Evolutionary conservation across 257 asterid species (phyloP), one percentile per base, ranked within the genome.

Genomic region (Asclepias syriaca): DNA sequence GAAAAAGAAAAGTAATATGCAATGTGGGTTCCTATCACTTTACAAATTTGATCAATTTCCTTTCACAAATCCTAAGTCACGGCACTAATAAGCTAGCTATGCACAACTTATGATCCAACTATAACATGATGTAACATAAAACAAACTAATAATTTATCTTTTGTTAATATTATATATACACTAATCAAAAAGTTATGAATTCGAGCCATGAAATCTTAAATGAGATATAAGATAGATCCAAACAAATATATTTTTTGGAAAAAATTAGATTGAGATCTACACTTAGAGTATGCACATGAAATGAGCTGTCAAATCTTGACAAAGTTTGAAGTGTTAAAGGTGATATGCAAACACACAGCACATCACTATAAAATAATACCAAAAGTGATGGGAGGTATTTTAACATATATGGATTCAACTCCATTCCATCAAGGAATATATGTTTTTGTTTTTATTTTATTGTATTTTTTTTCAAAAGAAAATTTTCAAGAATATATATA

Each of bases 31-130:
- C 65, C 50, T 34, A n/a, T 54, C 48, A 16, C 72, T 34, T 54
- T 70, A 59, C 29, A 24, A 19, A 54, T 50, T 9, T 32, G 48
- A 50, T 68, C 32, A 22, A 37, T 50, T 49, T 48, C 15, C 14
- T 29, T 34, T 68, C 75, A 71, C 75, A 29, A 29, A 29, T 29
- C 34, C 34, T 64, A 2, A 43, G 74, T 70, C 68, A 71, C 46
- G 68, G 74, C 75, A 71, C 75, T 60, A 60, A 16, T 60, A 60
- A 16, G 56, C 3, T 49, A 10, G 24, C 19, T 69, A 54, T 45
- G 48, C 19, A 54, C 65, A 24, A 57, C 55, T 55, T 54, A 9
- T 58, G 48, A 40, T 71, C 45, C 75, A 71, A 57, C 68, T 71
- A 46, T 58, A 22, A 18, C 11, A 13, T 10, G 37, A 49, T 54